A percentile compares a stretch with the other conserved stretches of the same genome.
These are phyloP conservation scores for Glonium stellatum DNA, from an alignment of 495 filamentous ascomycete genomes.

Conservation along the genomic window DNA sequence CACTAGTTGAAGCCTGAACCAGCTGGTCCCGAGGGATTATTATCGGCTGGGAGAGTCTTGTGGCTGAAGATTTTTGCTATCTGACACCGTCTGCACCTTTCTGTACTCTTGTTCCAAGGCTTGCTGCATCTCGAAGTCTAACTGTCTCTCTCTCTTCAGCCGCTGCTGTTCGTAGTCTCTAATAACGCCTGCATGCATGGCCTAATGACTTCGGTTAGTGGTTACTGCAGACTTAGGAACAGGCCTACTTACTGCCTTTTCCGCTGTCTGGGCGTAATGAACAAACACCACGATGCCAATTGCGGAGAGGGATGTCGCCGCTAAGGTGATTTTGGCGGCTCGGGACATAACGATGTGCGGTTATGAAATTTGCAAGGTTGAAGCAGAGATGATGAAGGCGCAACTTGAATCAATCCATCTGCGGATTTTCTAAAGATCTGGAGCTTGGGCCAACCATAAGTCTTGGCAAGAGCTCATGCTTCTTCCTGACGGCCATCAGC, in stretches of 20 bases:
- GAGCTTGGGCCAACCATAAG: conserved; percentile 11
- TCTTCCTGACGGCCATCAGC: neutral
- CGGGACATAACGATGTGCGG: conserved; percentile 73
- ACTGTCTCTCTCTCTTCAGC: conserved; percentile 69
- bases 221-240: neutral
- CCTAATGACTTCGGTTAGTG: conserved; percentile 44
- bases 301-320: conserved; percentile 67
- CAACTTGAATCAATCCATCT: neutral
- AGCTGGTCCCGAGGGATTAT: no score
- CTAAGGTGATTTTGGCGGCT: conserved; percentile 78
- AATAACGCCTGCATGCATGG: conserved; percentile 92
- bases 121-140: conserved; percentile 89
- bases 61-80: conserved; percentile 14
- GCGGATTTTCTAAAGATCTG: neutral
- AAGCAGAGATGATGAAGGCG: neutral
- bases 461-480: neutral
- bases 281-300: conserved; percentile 75
- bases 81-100: conserved; percentile 67
- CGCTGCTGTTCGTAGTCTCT: conserved; percentile 92
- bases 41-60: conserved; percentile 6
- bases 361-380: neutral
- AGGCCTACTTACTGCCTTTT: conserved; percentile 62
- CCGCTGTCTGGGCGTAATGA: conserved; percentile 77
- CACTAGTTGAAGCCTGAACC: no score
- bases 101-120: conserved; percentile 81